These are phyloP conservation scores for Tinospora cordifolia DNA, from an alignment of 164 flowering plant species.

Conservation along the genomic window DNA sequence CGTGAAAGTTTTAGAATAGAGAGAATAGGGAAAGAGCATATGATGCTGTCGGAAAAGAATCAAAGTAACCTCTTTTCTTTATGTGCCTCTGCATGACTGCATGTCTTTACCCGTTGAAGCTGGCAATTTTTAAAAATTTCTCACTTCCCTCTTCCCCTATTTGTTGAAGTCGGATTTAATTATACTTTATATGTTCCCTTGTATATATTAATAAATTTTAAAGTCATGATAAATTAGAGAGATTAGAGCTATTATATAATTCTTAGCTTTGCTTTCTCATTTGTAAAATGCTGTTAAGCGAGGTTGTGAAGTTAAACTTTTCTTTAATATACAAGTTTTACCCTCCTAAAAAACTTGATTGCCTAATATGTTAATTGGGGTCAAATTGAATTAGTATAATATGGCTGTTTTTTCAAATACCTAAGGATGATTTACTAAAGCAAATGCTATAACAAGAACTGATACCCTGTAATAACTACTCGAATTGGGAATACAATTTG, in stretches of 20 bases:
- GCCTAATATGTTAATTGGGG: too few species aligned
- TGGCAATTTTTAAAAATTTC: not conserved
- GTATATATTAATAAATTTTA: too few species aligned
- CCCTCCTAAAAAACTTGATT: too few species aligned
- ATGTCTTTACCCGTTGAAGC: not conserved
- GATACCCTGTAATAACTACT: not conserved
- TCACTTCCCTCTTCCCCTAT: not conserved
- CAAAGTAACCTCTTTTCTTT: slow-evolving; percentile 5
- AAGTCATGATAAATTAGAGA: too few species aligned
- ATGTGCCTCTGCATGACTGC: not conserved
- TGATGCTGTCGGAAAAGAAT: slow-evolving; percentile 23
- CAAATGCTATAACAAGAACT: not conserved
- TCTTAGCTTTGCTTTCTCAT: not conserved
- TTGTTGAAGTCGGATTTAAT: not conserved
- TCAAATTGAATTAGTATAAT: too few species aligned
- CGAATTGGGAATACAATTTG: too few species aligned
- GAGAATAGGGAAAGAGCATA: slow-evolving; percentile 2
- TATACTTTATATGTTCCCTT: not conserved
- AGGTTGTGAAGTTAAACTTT: too few species aligned
- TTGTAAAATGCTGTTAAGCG: too few species aligned
- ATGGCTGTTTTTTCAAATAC: too few species aligned
- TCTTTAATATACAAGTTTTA: too few species aligned
- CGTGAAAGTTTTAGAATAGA: slow-evolving; percentile 13
- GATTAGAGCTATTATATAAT: not conserved
- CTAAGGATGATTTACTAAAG: not conserved